Base-by-base conservation (phyloP, 768 basidiomycete genomes). In the Flagelloscypha sp. region DNA sequence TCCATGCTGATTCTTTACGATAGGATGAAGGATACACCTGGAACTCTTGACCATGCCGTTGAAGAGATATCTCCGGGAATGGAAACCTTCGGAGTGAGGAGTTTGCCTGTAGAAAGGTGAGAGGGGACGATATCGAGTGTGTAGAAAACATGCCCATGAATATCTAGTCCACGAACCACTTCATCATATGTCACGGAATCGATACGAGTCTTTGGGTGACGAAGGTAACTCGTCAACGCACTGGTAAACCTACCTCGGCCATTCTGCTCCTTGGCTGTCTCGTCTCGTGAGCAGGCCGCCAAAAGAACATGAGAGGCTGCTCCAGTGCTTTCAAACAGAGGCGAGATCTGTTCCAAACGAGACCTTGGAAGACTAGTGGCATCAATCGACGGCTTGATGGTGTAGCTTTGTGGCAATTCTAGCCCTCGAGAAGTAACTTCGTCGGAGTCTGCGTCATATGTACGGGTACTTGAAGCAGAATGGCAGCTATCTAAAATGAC, bases 401-500 rank as follows among this genome's bases (percentile, higher is more conserved):
- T 9, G 25, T 9, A 13, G 25, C 13, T 27, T 27, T 9, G 9
- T 27, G 15, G 15, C 13, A n/a, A n/a, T n/a, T n/a, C n/a, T n/a
- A 1, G 39, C 16, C 2, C 38, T 22, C 11, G 24, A 16, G n/a
- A 11, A n/a, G n/a, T n/a, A n/a, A n/a, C n/a, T n/a, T n/a, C n/a
- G n/a, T n/a, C n/a, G n/a, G n/a, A n/a, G n/a, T n/a, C n/a, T n/a
- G n/a, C n/a, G n/a, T n/a, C n/a, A n/a, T n/a, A n/a, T n/a, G n/a
- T 17, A 27, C 53, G 43, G 4, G 45, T 43, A 1, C 48, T 44
- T 2, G 49, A 49, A 1, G 36, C 47, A 7, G 58, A 52, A 30
- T 54, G 42, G 35, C 58, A 58, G 15, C 58, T 58, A 16, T 59
- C 56, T 9, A 58, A 41, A 21, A 58, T 50, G 11, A 58, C 41